Conservation (phyloP, 2,329 filamentous ascomycete species). For the Colletotrichum sp. region DNA sequence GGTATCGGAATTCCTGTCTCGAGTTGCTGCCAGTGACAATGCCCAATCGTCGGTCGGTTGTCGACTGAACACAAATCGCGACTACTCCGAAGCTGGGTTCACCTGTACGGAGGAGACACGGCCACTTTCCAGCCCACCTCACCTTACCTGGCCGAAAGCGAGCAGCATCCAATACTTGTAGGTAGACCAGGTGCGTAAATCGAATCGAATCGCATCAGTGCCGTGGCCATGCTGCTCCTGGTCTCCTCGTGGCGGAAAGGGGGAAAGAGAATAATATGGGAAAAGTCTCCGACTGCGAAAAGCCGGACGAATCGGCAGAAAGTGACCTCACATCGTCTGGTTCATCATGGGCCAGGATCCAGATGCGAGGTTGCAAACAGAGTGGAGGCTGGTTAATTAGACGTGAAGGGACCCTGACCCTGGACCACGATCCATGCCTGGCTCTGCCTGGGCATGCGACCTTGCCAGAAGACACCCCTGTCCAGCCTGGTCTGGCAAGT, state of each 20-base stretch:
- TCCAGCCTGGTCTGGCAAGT: neutral
- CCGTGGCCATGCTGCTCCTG: neutral
- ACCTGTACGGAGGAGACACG: neutral
- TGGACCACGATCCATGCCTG: neutral
- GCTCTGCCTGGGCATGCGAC: neutral
- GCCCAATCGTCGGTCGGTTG: neutral
- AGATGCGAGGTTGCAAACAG: constrained; percentile 8
- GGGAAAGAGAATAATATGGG: neutral
- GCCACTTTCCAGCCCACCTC: neutral
- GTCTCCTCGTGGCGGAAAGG: neutral
- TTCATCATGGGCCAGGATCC: neutral
- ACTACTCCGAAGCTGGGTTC: neutral
- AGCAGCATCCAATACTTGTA: neutral
- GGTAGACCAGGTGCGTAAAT: neutral
- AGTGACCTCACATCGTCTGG: neutral
- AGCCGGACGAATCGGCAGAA: constrained; percentile 20
- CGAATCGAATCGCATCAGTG: neutral
- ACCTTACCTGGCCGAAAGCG: neutral
- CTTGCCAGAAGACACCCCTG: neutral
- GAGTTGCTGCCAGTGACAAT: neutral
- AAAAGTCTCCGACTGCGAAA: constrained; percentile 3
- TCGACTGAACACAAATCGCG: neutral
- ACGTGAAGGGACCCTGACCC: neutral
- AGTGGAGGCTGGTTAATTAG: constrained; percentile 18
- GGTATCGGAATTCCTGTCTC: constrained; percentile 7